Evolutionary conservation across 73 alveolate species (phyloP).

Genomic region (Paramecium sexaurelia): DNA sequence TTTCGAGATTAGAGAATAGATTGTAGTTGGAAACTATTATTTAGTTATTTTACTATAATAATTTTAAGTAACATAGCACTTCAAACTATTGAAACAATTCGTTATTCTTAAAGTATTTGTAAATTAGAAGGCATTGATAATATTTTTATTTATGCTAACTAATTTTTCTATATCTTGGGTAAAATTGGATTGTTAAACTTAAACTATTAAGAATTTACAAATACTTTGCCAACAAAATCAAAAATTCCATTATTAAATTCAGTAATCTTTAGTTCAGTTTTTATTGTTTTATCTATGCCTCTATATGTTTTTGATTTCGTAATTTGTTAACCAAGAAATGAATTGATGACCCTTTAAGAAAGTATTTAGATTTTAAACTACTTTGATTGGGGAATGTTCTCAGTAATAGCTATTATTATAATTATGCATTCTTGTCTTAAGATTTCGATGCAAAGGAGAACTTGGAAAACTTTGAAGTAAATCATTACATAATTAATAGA

Average conservation of each 20-base stretch:
- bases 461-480: neutral
- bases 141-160: neutral
- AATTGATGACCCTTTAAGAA: neutral
- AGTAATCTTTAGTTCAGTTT: neutral
- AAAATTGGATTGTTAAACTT: conserved; percentile 26
- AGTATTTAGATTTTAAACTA: neutral
- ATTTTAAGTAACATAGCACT: neutral
- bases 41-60: neutral
- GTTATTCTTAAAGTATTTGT: conserved; percentile 5
- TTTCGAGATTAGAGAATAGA: conserved; percentile 27
- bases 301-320: conserved; percentile 43
- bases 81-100: neutral
- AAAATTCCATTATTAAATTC: neutral
- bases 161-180: neutral
- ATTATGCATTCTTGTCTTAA: neutral
- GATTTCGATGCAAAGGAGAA: neutral
- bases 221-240: neutral
- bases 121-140: neutral
- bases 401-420: neutral
- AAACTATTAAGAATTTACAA: conserved; percentile 40
- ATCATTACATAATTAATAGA: neutral
- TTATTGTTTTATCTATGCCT: conserved; percentile 40
- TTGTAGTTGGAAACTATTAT: conserved; percentile 44
- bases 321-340: neutral
- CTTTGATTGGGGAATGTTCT: neutral